Conservation (phyloP, 2,329 filamentous ascomycete genomes). For the Trichoderma cornu-damae region DNA sequence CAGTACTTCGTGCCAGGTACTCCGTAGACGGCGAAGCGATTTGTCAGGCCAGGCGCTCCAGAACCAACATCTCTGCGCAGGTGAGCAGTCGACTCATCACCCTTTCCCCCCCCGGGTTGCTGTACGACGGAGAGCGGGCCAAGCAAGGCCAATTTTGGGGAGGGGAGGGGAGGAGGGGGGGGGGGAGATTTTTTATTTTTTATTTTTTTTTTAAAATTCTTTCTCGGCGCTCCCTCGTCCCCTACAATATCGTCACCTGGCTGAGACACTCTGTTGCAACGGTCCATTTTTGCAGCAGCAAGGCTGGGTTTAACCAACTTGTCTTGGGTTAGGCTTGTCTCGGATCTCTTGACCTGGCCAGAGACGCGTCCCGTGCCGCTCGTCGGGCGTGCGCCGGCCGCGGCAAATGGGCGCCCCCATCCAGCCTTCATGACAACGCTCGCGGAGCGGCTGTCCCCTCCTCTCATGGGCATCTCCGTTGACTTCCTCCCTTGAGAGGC, state of each 20-base stretch:
- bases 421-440: neutral
- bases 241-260: constrained; percentile 3
- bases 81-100: constrained; percentile 12
- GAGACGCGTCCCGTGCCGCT: neutral
- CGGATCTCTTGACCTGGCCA: neutral
- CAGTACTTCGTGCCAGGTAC: neutral
- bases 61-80: constrained; percentile 10
- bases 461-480: neutral
- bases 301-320: too few species aligned
- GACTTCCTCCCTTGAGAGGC: neutral
- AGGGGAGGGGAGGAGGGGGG: too few species aligned
- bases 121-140: neutral
- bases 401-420: neutral
- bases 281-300: constrained; percentile 1
- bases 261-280: constrained; percentile 6
- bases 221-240: neutral
- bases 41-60: constrained; percentile 3
- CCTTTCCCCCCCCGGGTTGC: neutral
- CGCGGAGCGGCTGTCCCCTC: neutral
- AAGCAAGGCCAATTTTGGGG: neutral
- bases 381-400: neutral
- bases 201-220: too few species aligned
- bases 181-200: too few species aligned
- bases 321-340: neutral
- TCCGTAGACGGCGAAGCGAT: neutral